Base-by-base conservation (phyloP, 495 filamentous ascomycete species). In the Rostrohypoxylon terebratum region DNA sequence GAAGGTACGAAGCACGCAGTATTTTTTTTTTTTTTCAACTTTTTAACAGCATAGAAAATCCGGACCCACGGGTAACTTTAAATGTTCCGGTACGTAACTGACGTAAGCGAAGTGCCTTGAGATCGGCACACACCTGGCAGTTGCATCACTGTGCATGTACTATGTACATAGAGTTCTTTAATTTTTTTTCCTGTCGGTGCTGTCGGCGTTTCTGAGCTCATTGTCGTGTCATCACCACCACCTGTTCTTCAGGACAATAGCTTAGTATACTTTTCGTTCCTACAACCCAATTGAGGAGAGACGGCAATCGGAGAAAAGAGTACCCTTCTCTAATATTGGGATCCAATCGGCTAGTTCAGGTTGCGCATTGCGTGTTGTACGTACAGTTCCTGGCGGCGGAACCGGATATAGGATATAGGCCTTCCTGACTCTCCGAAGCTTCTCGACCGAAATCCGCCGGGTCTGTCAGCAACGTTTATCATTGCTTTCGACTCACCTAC, bases 91-190 rank as follows among this genome's bases (percentile, higher is more conserved):
- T 51, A 63, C 59, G 25, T 57, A 65, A 21, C 31, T 44, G 16
- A 63, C 59, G 25, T 57, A 65, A 21, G 20, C 54, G 16, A 21
- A 28, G 28, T 5, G 6, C 3, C 28, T 28, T 28, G 28, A 16
- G 59, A 50, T 48, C 31, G 67, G 34, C 28, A 44, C 25, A 23
- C 25, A 28, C 28, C 28, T 28, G 28, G 2, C 6, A 28, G 63
- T 76, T 76, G 67, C 74, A 76, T 76, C 74, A 76, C 70, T 60
- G 34, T 69, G 66, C 74, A 74, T 71, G 61, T 48, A 61, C 34
- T 47, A 42, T 59, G 44, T 51, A 55, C 65, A 36, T 34, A 4
- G 59, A 73, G 63, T 71, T 74, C 40, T 21, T 14, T n/a, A 31
- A 36, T 68, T 63, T 70, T 76, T 70, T 73, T 50, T 16, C 25